A percentile compares a stretch with the other conserved stretches of the same genome.
Conservation (phyloP, 139 green algal species). For the Bryopsis sp. region DNA sequence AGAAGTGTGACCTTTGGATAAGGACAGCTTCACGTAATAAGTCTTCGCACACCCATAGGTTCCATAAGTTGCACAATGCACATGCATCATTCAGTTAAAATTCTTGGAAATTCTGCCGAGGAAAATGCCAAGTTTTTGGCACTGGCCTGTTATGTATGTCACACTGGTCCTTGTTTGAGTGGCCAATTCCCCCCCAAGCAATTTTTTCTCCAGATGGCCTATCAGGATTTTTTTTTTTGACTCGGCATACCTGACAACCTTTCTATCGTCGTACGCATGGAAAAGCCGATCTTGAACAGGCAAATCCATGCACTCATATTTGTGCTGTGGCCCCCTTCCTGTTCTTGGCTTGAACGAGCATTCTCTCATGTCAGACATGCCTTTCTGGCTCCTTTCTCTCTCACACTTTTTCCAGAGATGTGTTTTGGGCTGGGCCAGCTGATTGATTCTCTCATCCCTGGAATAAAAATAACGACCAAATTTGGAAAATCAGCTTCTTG, state of each 20-base stretch:
- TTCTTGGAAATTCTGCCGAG: background rate
- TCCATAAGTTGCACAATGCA: background rate
- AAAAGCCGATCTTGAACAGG: slow-evolving; percentile 6
- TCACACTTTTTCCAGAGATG: background rate
- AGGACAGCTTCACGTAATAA: too few relatives aligned
- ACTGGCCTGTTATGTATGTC: too few relatives aligned
- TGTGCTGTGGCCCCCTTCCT: slow-evolving; percentile 4
- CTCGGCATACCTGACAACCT: background rate
- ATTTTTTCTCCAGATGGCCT: too few relatives aligned
- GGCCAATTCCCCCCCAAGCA: too few relatives aligned
- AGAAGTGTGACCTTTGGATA: too few relatives aligned
- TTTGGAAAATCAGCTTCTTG: too few relatives aligned
- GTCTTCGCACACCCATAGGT: background rate
- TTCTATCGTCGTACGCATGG: background rate
- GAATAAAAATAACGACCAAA: too few relatives aligned
- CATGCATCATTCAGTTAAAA: too few relatives aligned
- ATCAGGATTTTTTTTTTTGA: too few relatives aligned
- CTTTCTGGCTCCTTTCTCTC: background rate
- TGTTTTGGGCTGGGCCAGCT: background rate
- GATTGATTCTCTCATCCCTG: background rate
- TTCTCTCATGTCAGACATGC: background rate
- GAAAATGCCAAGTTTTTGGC: slow-evolving; percentile 1
- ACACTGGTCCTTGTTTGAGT: too few relatives aligned
- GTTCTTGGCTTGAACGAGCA: slow-evolving; percentile 16
- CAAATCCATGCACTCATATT: background rate